Evolutionary conservation across 2,329 filamentous ascomycete species (phyloP), one percentile per base, ranked within the genome.

Genomic region (Penicillium sp.): DNA sequence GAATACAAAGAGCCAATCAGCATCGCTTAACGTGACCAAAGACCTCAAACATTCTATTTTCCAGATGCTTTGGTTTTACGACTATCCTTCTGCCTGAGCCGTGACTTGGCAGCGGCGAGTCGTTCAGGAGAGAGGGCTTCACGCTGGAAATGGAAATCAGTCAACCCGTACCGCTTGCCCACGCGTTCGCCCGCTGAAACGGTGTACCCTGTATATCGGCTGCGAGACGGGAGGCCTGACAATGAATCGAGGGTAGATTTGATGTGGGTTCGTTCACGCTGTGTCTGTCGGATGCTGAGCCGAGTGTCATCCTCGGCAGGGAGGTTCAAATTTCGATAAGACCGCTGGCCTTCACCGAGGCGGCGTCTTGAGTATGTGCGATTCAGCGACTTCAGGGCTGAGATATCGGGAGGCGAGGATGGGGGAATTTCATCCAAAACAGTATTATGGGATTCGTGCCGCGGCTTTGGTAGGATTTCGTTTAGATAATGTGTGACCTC

Each of bases 31-130:
- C 12, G 16, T 30, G n/a, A 36, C 14, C 4, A 19, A 22, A 33
- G 26, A 33, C 26, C 2, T 55, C 47, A 51, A 28, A 17, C 22
- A 60, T 71, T 73, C 54, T 74, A 72, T 54, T 73, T 73, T 26
- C 68, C 72, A n/a, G 65, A 62, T 35, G 63, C 61, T 56, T 59
- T 63, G 31, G 47, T 49, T 58, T 63, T 69, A 19, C 62, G 63
- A 30, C 50, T 61, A 28, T 63, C 61, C 55, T 67, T 70, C 40
- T 66, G 67, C 43, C 67, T 69, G 12, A 75, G 62, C 36, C 73
- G 65, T n/a, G 68, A 70, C 53, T 70, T 65, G 4, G 73, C 73
- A 10, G 69, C 69, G 3, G 71, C 62, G 50, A 66, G 49, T 22
- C 73, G 67, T 30, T 76, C 73, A 3, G 70, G 55, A 5, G 70